These are phyloP conservation scores for Manihot esculenta DNA, from an alignment of 441 rosid species.

Conservation along the genomic window DNA sequence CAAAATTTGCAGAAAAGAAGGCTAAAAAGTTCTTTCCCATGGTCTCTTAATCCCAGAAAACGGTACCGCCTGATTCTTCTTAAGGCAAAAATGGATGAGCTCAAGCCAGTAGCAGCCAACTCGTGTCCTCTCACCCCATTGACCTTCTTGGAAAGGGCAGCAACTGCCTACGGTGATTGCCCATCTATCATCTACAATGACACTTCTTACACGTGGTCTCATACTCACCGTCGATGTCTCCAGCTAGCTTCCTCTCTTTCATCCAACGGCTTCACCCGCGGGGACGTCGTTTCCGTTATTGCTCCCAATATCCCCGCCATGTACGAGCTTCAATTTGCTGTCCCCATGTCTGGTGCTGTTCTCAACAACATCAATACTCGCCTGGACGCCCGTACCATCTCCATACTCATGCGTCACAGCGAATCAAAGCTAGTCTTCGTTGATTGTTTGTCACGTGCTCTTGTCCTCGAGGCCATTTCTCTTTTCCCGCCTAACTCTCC, in stretches of 20 bases:
- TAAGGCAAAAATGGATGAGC: constrained; percentile 43
- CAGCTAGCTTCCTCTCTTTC: constrained; percentile 63
- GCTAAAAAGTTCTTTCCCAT: no score
- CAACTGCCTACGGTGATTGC: constrained; percentile 69
- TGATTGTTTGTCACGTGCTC: constrained; percentile 22
- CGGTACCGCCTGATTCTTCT: no score
- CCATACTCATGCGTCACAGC: constrained; percentile 35
- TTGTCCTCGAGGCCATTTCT: constrained; percentile 35
- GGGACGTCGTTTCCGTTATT: constrained; percentile 67
- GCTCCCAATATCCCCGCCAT: constrained; percentile 71
- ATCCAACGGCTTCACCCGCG: constrained; percentile 41
- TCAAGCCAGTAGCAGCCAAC: constrained; percentile 53
- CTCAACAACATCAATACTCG: constrained; percentile 46
- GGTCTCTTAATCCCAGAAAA: no score
- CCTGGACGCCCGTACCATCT: constrained; percentile 39
- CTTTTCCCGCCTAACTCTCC: constrained; percentile 11
- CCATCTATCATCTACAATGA: constrained; percentile 57
- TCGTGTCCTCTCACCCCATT: constrained; percentile 68
- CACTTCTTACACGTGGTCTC: constrained; percentile 61
- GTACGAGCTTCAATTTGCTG: constrained; percentile 88
- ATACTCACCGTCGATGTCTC: constrained; percentile 70
- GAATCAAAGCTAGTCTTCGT: constrained; percentile 40
- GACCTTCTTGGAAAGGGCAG: constrained; percentile 60
- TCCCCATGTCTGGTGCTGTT: constrained; percentile 68
- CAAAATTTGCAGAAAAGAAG: no score